Evolutionary conservation across 352 stramenopile genomes (phyloP).

Genomic region (Pythium brachiatum): DNA sequence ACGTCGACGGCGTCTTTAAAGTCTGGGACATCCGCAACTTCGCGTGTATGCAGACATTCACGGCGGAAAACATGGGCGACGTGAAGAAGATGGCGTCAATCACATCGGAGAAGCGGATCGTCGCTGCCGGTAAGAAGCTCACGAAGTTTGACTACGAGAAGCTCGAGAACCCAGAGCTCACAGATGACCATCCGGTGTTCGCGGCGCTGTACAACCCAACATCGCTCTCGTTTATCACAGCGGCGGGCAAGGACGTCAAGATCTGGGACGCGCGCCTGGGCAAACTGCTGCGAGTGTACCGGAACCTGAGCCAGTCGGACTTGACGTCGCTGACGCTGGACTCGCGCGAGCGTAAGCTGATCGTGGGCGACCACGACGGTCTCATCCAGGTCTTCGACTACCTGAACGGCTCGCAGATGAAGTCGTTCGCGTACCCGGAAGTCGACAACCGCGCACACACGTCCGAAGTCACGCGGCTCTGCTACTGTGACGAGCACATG

Average conservation of each 20-base stretch:
- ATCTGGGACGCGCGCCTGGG: slow-evolving; percentile 87
- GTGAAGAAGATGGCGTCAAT: slow-evolving; percentile 76
- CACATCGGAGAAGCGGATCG: slow-evolving; percentile 67
- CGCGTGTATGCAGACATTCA: slow-evolving; percentile 87
- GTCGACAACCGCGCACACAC: slow-evolving; percentile 59
- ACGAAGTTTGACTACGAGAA: slow-evolving; percentile 88
- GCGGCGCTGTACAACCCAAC: slow-evolving; percentile 82
- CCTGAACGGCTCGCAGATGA: slow-evolving; percentile 86
- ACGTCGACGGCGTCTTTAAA: slow-evolving; percentile 84
- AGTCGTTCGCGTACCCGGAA: slow-evolving; percentile 76
- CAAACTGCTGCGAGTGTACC: slow-evolving; percentile 78
- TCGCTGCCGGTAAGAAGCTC: slow-evolving; percentile 77
- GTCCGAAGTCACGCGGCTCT: slow-evolving; percentile 72
- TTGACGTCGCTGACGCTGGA: slow-evolving; percentile 81
- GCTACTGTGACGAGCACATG: slow-evolving; percentile 85
- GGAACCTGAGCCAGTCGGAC: slow-evolving; percentile 60
- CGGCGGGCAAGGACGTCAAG: slow-evolving; percentile 73
- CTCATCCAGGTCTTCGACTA: slow-evolving; percentile 86
- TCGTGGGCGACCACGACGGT: slow-evolving; percentile 80
- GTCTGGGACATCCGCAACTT: slow-evolving; percentile 92
- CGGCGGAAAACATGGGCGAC: slow-evolving; percentile 59
- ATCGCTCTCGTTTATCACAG: slow-evolving; percentile 87
- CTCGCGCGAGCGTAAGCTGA: slow-evolving; percentile 81
- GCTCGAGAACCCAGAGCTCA: slow-evolving; percentile 81
- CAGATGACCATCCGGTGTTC: slow-evolving; percentile 81